Base-by-base conservation (phyloP, 2,329 filamentous ascomycete genomes). In the Ceratocystiopsis sp. region DNA sequence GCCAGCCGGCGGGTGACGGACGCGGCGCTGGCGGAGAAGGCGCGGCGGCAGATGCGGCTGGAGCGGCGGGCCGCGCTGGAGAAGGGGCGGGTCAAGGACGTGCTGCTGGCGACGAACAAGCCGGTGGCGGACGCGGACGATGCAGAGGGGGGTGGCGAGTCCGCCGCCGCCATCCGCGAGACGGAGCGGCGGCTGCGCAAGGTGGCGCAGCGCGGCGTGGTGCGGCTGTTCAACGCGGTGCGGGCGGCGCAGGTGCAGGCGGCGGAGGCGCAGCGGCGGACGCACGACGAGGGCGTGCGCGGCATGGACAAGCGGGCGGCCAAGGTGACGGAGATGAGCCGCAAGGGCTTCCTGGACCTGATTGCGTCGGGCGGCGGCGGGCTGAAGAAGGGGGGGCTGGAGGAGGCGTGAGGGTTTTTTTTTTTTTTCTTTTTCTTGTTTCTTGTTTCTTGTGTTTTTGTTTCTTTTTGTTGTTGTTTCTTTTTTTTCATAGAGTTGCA, bases 181-280 rank as follows among this genome's bases (percentile, higher is more conserved):
- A 73, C 78, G 53, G 89, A 96, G 67, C 80, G 78, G 63, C 68
- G 75, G 49, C 60, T 96, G 55, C 76, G 83, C 54, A 91, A 93
- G 66, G 85, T 84, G 40, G 87, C 87, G 38, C 85, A 95, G 62
- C 73, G 85, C 43, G 89, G 89, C 73, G 91, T 98, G 36, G 80
- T 96, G 19, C 93, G 89, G 67, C 68, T 98, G 46, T 98, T 98
- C 64, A 95, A 96, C 59, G 91, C 91, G 0, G 86, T 98, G 32
- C 71, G 89, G 38, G 84, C 84, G 18, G 87, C 91, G 14, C 91
- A 98, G 62, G 82, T 95, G 45, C 84, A 87, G 60, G 87, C 81
- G 3, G 74, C 80, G 46, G 78, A 89, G 60, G 81, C 85, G 6
- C 78, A 82, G 56, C 75, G 68, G 59, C 73, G 75, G 50, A 71